These are phyloP conservation scores for Camellia sinensis DNA, from an alignment of 148 eudicot species.

Conservation along the genomic window DNA sequence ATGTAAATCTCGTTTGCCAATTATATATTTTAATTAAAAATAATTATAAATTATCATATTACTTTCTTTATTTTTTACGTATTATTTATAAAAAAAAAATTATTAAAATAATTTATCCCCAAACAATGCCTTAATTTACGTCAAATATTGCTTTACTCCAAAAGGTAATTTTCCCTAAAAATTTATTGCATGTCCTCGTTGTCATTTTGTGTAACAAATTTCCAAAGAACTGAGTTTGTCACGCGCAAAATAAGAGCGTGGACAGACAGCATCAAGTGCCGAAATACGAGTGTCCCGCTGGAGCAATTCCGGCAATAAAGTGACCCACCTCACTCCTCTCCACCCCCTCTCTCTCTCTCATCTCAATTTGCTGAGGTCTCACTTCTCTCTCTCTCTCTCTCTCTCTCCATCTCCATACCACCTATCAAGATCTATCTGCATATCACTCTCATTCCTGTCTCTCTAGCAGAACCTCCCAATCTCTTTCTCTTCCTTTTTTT, in stretches of 20 bases:
- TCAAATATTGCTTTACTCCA: too few relatives aligned
- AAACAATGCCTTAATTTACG: too few relatives aligned
- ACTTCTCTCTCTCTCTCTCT: not conserved
- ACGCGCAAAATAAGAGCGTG: slow-evolving; percentile 14
- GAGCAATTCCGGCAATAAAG: slow-evolving; percentile 9
- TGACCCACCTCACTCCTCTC: not conserved
- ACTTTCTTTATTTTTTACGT: too few relatives aligned
- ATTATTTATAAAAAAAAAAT: too few relatives aligned
- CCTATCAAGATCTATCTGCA: not conserved
- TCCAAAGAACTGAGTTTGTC: not conserved
- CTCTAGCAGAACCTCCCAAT: too few relatives aligned
- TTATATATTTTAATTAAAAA: too few relatives aligned
- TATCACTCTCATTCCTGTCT: not conserved
- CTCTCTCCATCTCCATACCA: not conserved
- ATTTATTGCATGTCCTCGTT: too few relatives aligned
- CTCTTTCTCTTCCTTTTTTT: slow-evolving; percentile 4
- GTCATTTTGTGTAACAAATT: too few relatives aligned
- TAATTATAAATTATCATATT: too few relatives aligned
- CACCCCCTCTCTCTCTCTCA: not conserved
- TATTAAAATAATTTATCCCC: too few relatives aligned
- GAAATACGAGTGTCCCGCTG: slow-evolving; percentile 3
- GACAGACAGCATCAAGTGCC: slow-evolving; percentile 9
- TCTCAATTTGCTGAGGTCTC: not conserved
- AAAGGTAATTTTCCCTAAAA: too few relatives aligned
- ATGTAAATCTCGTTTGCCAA: too few relatives aligned